phyloP scores from a whole-genome alignment of 345 rosid genomes.

The Anastatica hierochuntica region DNA sequence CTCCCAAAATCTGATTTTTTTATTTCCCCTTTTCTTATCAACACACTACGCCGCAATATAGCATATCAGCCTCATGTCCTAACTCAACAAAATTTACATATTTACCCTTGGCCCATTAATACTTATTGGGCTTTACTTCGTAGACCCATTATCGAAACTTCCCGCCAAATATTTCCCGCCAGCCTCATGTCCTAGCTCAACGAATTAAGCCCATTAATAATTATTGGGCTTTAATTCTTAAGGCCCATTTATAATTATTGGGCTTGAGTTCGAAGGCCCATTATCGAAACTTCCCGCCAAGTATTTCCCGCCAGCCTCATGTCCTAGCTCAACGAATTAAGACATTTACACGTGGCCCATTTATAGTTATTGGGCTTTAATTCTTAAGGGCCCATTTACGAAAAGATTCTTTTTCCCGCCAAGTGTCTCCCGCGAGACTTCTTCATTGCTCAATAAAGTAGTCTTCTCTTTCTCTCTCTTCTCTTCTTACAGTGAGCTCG shows the following conservation, averaged over 20 bases:
- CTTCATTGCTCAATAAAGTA: neutral
- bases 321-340: no score
- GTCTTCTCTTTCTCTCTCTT: neutral
- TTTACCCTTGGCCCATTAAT: constrained; percentile 3
- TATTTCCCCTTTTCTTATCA: constrained; percentile 7
- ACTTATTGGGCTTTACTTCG: neutral
- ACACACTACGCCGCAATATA: constrained; percentile 3
- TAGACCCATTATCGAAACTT: constrained; percentile 8
- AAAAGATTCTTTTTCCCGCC: constrained; percentile 8
- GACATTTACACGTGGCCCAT: no score
- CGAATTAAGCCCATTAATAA: no score
- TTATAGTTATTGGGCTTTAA: neutral
- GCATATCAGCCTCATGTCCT: constrained; percentile 6
- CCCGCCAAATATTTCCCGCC: no score
- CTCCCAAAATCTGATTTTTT: neutral
- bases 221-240: no score
- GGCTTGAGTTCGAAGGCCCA: constrained; percentile 5
- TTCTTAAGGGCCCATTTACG: neutral
- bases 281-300: no score
- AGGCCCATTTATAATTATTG: constrained; percentile 10
- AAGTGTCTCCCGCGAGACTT: constrained; percentile 11
- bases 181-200: no score
- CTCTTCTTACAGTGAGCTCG: neutral
- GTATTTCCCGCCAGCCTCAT: no score
- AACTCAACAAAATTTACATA: neutral